phyloP scores from a whole-genome alignment of 192 early-diverging fungal species.

The Mortierella alpina region DNA sequence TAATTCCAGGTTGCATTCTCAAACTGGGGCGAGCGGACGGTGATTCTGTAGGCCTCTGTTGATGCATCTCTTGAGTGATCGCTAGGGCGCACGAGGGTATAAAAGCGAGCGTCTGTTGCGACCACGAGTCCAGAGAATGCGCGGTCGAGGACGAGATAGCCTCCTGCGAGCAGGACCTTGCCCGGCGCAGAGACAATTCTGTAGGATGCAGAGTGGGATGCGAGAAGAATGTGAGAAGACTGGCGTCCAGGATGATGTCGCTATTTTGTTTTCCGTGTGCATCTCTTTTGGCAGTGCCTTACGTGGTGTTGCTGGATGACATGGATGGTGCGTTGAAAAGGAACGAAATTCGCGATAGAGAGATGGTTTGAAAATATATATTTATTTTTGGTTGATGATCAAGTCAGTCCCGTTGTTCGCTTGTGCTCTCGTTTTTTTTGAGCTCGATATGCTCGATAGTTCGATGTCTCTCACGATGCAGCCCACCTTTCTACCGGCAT shows the following conservation, averaged over 20 bases:
- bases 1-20: constrained; percentile 86
- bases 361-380: no score
- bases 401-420: no score
- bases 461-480: no score
- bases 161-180: constrained; percentile 93
- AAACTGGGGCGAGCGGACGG: constrained; percentile 88
- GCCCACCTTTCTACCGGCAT: no score
- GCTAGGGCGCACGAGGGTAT: constrained; percentile 66
- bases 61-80: neutral
- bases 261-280: neutral
- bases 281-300: neutral
- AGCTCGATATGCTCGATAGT: no score
- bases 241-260: neutral
- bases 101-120: constrained; percentile 88
- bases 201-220: neutral
- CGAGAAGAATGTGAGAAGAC: neutral
- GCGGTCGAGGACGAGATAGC: constrained; percentile 93
- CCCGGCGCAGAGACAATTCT: constrained; percentile 90
- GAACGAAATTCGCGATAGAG: neutral
- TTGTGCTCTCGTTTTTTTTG: no score
- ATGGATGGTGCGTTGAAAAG: neutral
- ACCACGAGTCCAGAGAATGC: constrained; percentile 84
- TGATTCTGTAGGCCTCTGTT: constrained; percentile 51
- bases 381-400: no score
- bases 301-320: constrained; percentile 31